phyloP scores from a whole-genome alignment of 306 rosid species.

The Citrullus mucosospermus region DNA sequence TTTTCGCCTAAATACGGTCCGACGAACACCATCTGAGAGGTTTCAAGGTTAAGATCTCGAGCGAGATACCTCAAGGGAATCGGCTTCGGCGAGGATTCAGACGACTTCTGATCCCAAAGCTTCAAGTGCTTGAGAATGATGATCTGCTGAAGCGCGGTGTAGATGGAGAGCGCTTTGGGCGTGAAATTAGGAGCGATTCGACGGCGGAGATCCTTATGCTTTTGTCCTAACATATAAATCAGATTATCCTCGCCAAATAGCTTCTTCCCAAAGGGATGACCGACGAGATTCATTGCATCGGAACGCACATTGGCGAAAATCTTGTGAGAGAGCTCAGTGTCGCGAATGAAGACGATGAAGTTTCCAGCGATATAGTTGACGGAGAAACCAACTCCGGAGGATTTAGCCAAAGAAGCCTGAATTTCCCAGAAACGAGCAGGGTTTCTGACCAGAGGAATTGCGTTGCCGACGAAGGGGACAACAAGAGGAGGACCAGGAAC shows the following conservation, averaged over 20 bases:
- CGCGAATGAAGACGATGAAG: constrained; percentile 62
- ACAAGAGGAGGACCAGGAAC: constrained; percentile 57
- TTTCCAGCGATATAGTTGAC: constrained; percentile 65
- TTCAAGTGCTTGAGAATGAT: constrained; percentile 49
- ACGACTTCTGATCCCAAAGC: constrained; percentile 31
- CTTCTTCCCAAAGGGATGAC: constrained; percentile 87
- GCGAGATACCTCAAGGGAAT: constrained; percentile 37
- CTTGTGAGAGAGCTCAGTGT: constrained; percentile 67
- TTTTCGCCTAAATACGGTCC: constrained; percentile 51
- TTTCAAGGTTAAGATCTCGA: constrained; percentile 75
- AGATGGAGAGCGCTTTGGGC: constrained; percentile 60
- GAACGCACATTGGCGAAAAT: constrained; percentile 74
- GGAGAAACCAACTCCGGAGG: constrained; percentile 41
- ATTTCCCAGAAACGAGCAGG: constrained; percentile 67
- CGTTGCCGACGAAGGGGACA: constrained; percentile 63
- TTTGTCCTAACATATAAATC: constrained; percentile 73
- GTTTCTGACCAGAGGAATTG: constrained; percentile 36
- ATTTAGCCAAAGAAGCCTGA: constrained; percentile 43
- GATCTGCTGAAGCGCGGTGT: constrained; percentile 65
- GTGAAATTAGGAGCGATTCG: constrained; percentile 78
- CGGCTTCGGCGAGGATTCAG: constrained; percentile 1
- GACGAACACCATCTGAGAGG: constrained; percentile 72
- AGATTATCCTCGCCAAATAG: constrained; percentile 86
- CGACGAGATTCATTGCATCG: constrained; percentile 57
- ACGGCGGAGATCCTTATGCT: constrained; percentile 79